These are phyloP conservation scores for Microbotryum scabiosae DNA, from an alignment of 1,284 basidiomycete species.

Conservation along the genomic window DNA sequence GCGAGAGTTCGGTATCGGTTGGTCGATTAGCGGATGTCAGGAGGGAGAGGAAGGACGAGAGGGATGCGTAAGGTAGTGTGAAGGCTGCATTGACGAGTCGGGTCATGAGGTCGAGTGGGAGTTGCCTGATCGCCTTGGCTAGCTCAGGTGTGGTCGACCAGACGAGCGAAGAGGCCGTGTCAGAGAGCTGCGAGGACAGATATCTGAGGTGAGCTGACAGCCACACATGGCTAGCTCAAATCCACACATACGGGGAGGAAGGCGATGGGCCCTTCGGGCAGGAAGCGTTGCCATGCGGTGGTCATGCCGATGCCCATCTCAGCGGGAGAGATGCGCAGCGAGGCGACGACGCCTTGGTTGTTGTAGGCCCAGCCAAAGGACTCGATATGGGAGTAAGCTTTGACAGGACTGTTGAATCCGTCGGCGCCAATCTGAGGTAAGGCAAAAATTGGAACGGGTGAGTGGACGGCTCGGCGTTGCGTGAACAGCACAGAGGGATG, in stretches of 20 bases:
- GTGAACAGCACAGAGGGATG: neutral
- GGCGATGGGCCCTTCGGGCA: slow-evolving; percentile 90
- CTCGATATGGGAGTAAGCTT: slow-evolving; percentile 73
- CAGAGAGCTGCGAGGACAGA: slow-evolving; percentile 46
- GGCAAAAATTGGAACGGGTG: slow-evolving; percentile 9
- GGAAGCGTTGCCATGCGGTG: slow-evolving; percentile 88
- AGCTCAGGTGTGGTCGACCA: slow-evolving; percentile 84
- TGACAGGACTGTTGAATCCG: slow-evolving; percentile 88
- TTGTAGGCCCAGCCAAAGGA: slow-evolving; percentile 90
- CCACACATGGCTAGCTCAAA: neutral
- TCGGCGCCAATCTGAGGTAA: slow-evolving; percentile 76
- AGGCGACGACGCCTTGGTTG: slow-evolving; percentile 83
- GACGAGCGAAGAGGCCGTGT: slow-evolving; percentile 74
- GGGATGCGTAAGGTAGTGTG: slow-evolving; percentile 50
- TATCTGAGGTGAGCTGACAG: neutral
- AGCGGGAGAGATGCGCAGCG: slow-evolving; percentile 50
- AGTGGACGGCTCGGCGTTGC: neutral
- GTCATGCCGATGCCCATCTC: slow-evolving; percentile 24
- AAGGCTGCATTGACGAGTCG: slow-evolving; percentile 86
- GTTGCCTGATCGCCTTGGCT: slow-evolving; percentile 61
- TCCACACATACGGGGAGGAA: slow-evolving; percentile 57
- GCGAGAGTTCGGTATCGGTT: neutral
- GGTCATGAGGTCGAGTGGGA: slow-evolving; percentile 58
- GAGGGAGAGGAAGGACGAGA: slow-evolving; percentile 45
- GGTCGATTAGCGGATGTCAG: slow-evolving; percentile 47